Evolutionary conservation across 805 yeast species (phyloP).

Genomic region (Hanseniaspora taiwanica): DNA sequence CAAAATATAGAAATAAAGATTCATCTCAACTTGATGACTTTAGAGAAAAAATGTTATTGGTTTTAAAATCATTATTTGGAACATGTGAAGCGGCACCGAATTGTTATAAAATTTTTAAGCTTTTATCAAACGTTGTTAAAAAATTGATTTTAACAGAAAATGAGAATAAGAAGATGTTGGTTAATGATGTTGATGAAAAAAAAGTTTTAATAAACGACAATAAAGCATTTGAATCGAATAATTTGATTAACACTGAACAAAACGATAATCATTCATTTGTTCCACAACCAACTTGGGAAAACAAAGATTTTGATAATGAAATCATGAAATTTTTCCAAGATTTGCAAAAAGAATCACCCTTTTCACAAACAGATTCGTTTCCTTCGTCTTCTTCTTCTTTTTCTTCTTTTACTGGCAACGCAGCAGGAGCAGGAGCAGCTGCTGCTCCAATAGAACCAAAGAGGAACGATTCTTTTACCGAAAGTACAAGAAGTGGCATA

Average conservation of each 20-base stretch:
- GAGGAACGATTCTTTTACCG: not conserved
- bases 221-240: too few species aligned
- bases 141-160: slow-evolving; percentile 17
- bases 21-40: slow-evolving; percentile 37
- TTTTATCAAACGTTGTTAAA: slow-evolving; percentile 57
- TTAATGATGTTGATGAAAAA: too few species aligned
- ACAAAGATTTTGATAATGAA: slow-evolving; percentile 8
- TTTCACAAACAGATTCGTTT: not conserved
- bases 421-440: too few species aligned
- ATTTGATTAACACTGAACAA: too few species aligned
- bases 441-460: not conserved
- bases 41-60: slow-evolving; percentile 37
- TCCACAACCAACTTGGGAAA: not conserved
- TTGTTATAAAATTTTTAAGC: slow-evolving; percentile 60
- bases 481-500: slow-evolving; percentile 8
- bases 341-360: slow-evolving; percentile 21
- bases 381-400: too few species aligned
- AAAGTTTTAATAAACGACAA: too few species aligned
- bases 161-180: too few species aligned
- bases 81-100: slow-evolving; percentile 68
- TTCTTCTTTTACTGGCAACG: too few species aligned
- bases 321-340: slow-evolving; percentile 37
- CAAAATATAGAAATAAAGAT: slow-evolving; percentile 43
- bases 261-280: too few species aligned
- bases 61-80: slow-evolving; percentile 47